phyloP scores from a whole-genome alignment of 2,329 filamentous ascomycete species.

The Bipolaris sorokiniana region DNA sequence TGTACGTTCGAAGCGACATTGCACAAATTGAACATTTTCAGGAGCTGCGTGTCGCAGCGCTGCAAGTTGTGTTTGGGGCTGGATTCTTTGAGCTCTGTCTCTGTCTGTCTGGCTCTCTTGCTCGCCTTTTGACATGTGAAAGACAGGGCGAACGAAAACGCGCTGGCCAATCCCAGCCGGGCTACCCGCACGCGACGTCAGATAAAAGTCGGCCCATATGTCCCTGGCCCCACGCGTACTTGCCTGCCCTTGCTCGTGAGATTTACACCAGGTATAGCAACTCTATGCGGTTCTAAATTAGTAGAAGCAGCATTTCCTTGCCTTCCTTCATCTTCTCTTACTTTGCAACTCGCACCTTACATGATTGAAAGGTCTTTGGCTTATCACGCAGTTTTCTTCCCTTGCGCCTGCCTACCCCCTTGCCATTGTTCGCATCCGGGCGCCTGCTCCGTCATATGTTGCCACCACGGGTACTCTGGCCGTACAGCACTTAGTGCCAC shows the following conservation, averaged over 20 bases:
- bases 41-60: too few relatives aligned
- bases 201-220: neutral
- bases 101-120: too few relatives aligned
- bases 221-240: too few relatives aligned
- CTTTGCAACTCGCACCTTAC: too few relatives aligned
- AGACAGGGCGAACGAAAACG: conserved; percentile 9
- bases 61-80: conserved; percentile 14
- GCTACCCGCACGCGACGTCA: conserved; percentile 6
- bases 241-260: neutral
- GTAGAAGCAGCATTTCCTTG: neutral
- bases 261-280: neutral
- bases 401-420: neutral
- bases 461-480: conserved; percentile 9
- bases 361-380: neutral
- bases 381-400: conserved; percentile 6
- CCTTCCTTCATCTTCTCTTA: neutral
- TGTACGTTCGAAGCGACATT: too few relatives aligned
- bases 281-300: neutral
- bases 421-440: conserved; percentile 10
- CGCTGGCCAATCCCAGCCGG: conserved; percentile 19
- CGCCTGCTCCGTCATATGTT: conserved; percentile 19
- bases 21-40: too few relatives aligned
- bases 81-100: neutral
- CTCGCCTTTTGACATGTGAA: conserved; percentile 32
- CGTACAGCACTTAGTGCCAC: conserved; percentile 10